These are phyloP conservation scores for Dryas drummondii DNA, from an alignment of 306 rosid species.

Conservation along the genomic window DNA sequence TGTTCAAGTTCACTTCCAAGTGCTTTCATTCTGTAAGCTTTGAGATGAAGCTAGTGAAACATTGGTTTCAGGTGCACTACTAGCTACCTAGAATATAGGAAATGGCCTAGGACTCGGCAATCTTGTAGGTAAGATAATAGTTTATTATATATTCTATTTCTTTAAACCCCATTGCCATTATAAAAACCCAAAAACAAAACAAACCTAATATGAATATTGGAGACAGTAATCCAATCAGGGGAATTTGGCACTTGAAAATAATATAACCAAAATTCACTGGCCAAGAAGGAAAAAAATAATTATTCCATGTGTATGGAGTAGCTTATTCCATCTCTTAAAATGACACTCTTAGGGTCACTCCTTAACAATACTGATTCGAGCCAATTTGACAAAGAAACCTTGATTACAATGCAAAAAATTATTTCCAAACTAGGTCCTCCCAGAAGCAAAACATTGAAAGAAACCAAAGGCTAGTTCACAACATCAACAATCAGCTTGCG, in stretches of 20 bases:
- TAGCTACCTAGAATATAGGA: too few species aligned
- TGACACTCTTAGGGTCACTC: conserved; percentile 46
- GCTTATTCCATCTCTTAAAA: conserved; percentile 59
- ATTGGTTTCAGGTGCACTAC: too few species aligned
- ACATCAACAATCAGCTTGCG: conserved; percentile 98
- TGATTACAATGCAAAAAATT: conserved; percentile 48
- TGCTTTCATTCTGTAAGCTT: too few species aligned
- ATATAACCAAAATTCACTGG: conserved; percentile 33
- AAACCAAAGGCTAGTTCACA: conserved; percentile 62
- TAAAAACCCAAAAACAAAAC: not conserved
- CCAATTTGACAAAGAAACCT: conserved; percentile 41
- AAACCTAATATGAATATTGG: not conserved
- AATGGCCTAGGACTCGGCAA: too few species aligned
- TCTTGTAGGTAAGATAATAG: too few species aligned
- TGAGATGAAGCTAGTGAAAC: too few species aligned
- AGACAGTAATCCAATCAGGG: not conserved
- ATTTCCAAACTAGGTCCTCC: conserved; percentile 50
- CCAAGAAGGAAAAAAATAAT: conserved; percentile 1
- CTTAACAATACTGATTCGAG: conserved; percentile 41
- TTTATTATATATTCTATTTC: too few species aligned
- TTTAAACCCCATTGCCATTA: not conserved
- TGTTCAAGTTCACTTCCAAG: too few species aligned
- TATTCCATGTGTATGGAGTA: conserved; percentile 29
- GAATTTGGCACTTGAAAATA: conserved; percentile 22
- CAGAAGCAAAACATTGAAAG: conserved; percentile 33